Base-by-base conservation (phyloP, 805 yeast species). In the Sugiyamaella lignohabitans region DNA sequence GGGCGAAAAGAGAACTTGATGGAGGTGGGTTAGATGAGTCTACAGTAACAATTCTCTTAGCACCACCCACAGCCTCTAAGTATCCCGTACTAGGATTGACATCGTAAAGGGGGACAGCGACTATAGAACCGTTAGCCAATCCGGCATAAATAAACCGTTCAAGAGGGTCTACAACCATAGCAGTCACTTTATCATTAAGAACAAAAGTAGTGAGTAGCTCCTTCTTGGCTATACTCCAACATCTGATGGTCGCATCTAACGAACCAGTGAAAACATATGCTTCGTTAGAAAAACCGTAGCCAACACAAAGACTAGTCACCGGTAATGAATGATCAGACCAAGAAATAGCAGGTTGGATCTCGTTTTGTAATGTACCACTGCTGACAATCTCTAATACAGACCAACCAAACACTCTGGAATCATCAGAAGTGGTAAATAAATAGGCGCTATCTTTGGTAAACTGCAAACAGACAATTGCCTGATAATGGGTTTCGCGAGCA, bases 401-500 rank as follows among this genome's bases (percentile, higher is more conserved):
- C 94, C 95, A 89, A 3, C 84, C 75, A 21, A 82, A 71, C 14
- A 84, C 74, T 52, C 96, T 72, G 1, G 95, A 79, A 67, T 91
- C 98, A 37, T 72, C 73, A 54, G 95, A 87, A n/a, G 83, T 86
- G 3, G 89, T 76, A 4, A 84, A 73, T 38, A 91, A 60, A 47
- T 76, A 81, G 19, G 80, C 75, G 1, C 82, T 83, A 59, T 87
- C 84, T 10, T 66, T 53, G 0, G 84, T 68, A 56, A 84, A 78
- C 53, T 71, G 72, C 30, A 91, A 61, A 27, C 71, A 72, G 0
- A 82, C 73, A 5, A 87, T 74, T 4, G 74, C 70, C 65, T 91
- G 97, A 63, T 87, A 91, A 66, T 91, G 98, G 0, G 87, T 82
- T 43, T 85, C 89, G 58, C 78, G 79, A 3, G 79, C 94, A 40